These are phyloP conservation scores for Mycena albidolilacea DNA, from an alignment of 768 basidiomycete species.

Conservation along the genomic window DNA sequence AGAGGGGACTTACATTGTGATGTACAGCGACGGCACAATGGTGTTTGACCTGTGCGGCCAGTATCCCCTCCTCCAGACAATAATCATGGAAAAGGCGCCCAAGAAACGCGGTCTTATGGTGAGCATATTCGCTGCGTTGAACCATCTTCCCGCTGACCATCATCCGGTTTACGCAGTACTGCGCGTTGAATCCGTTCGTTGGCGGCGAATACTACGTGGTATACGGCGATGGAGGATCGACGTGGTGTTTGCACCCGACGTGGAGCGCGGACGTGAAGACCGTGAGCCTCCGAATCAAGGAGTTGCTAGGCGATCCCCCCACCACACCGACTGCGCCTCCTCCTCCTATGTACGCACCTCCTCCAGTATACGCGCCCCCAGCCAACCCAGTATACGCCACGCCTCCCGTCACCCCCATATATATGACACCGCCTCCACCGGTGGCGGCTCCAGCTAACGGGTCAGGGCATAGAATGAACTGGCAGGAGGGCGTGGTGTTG, in stretches of 20 bases:
- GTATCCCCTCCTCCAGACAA: conserved; percentile 31
- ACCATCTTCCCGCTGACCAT: conserved; percentile 9
- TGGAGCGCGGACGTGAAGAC: conserved; percentile 14
- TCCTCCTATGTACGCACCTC: neutral
- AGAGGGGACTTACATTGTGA: conserved; percentile 29
- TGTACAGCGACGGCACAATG: conserved; percentile 33
- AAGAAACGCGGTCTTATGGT: conserved; percentile 27
- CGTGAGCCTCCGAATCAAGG: conserved; percentile 15
- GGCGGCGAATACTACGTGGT: conserved; percentile 12
- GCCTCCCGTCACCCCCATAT: conserved; percentile 8
- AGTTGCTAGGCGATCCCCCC: conserved; percentile 9
- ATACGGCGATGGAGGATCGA: conserved; percentile 8
- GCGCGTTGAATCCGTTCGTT: conserved; percentile 4
- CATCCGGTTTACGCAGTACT: conserved; percentile 10
- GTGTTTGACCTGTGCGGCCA: conserved; percentile 29
- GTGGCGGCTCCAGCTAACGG: conserved; percentile 5
- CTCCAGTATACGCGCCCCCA: conserved; percentile 8
- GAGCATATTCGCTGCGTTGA: conserved; percentile 11
- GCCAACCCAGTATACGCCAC: conserved; percentile 7
- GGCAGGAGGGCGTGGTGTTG: conserved; percentile 11
- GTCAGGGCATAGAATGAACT: conserved; percentile 3
- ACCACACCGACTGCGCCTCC: conserved; percentile 6
- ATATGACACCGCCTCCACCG: conserved; percentile 5
- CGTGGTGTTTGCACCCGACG: conserved; percentile 8
- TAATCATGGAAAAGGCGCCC: conserved; percentile 20